A percentile compares a stretch with the other conserved stretches of the same genome.
Evolutionary conservation across 2,329 filamentous ascomycete species (phyloP).

Genomic region (Didymella sp.): DNA sequence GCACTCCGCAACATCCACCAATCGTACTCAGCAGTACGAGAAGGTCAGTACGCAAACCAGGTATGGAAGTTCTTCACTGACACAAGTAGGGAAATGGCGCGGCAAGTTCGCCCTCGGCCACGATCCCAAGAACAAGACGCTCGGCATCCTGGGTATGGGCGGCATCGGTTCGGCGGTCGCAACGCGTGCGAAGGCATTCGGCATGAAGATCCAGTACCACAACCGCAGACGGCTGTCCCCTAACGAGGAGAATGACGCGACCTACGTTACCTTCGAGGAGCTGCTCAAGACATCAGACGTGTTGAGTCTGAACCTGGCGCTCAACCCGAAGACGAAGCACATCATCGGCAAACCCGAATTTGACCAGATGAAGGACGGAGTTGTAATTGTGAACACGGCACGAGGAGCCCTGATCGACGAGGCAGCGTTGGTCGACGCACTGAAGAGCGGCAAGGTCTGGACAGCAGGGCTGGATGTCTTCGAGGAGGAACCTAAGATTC

Average conservation of each 20-base stretch:
- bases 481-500: conserved; percentile 63
- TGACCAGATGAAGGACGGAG: conserved; percentile 62
- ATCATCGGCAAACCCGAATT: conserved; percentile 61
- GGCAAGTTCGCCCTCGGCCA: conserved; percentile 59
- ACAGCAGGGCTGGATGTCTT: conserved; percentile 65
- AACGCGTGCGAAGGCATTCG: conserved; percentile 60
- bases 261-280: conserved; percentile 64
- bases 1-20: conserved; percentile 59
- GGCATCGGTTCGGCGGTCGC: conserved; percentile 63
- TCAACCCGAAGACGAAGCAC: conserved; percentile 59
- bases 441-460: conserved; percentile 62
- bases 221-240: conserved; percentile 56
- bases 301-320: conserved; percentile 61
- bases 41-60: conserved; percentile 37
- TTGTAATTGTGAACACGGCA: conserved; percentile 65
- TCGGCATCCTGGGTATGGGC: conserved; percentile 67
- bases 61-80: conserved; percentile 19
- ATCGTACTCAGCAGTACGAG: conserved; percentile 55
- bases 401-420: conserved; percentile 65
- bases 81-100: conserved; percentile 50
- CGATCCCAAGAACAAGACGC: conserved; percentile 60
- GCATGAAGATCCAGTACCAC: conserved; percentile 66
- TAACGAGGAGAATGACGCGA: conserved; percentile 54
- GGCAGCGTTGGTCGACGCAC: conserved; percentile 60
- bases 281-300: conserved; percentile 62